phyloP scores from a whole-genome alignment of 2,329 filamentous ascomycete species.

The Colletotrichum sp. region DNA sequence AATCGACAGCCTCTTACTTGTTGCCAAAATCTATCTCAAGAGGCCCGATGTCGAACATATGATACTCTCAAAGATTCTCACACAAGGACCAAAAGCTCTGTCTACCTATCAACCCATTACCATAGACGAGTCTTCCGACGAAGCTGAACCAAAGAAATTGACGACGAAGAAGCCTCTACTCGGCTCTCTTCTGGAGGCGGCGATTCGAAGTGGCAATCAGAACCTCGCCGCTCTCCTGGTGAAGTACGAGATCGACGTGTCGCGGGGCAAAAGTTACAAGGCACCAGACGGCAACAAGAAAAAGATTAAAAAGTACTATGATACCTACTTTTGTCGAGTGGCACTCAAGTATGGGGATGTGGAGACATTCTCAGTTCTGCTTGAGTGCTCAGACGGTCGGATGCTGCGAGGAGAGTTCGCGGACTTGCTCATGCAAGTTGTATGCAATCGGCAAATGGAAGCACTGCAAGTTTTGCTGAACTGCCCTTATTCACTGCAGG shows the following conservation, averaged over 20 bases:
- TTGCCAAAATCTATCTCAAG: background rate
- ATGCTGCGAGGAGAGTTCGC: background rate
- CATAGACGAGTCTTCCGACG: too few species aligned
- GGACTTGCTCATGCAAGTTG: background rate
- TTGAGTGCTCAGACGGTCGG: background rate
- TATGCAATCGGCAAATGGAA: background rate
- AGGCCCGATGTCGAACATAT: background rate
- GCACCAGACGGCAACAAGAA: background rate
- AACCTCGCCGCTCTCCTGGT: background rate
- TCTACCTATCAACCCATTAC: background rate
- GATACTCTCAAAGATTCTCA: background rate
- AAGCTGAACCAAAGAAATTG: background rate
- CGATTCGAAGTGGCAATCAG: background rate
- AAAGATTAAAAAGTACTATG: background rate
- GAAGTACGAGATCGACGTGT: background rate
- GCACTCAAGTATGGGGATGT: background rate
- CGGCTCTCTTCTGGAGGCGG: constrained; percentile 1
- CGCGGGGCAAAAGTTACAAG: background rate
- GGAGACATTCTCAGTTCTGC: background rate
- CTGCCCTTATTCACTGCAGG: background rate
- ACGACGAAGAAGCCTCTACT: background rate
- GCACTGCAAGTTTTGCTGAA: background rate
- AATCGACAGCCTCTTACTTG: background rate
- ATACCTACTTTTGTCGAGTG: background rate
- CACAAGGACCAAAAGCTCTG: background rate